Evolutionary conservation across 768 basidiomycete species (phyloP).

Genomic region (Leccinum fibrillosum): DNA sequence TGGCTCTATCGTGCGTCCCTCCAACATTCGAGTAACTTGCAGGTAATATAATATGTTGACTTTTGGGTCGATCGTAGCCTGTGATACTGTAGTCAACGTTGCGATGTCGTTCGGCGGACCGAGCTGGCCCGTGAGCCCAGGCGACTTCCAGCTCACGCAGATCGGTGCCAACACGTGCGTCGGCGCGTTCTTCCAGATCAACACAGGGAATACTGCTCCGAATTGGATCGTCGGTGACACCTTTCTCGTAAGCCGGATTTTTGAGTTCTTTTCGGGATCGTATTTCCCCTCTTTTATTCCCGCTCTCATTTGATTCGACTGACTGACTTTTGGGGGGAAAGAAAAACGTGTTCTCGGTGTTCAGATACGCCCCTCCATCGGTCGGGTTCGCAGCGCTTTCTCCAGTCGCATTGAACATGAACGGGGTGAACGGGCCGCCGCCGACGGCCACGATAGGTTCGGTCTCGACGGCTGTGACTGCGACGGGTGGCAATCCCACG

Average conservation of each 20-base stretch:
- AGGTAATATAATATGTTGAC: background rate
- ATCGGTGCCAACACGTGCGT: constrained; percentile 59
- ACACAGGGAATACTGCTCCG: constrained; percentile 48
- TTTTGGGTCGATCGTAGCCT: constrained; percentile 47
- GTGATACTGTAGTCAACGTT: constrained; percentile 61
- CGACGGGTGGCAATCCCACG: constrained; percentile 15
- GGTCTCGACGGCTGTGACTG: constrained; percentile 46
- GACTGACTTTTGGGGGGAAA: constrained; percentile 25
- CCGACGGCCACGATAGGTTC: constrained; percentile 62
- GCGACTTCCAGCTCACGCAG: constrained; percentile 74
- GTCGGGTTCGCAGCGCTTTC: constrained; percentile 86
- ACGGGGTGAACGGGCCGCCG: constrained; percentile 38
- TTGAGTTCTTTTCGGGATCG: background rate
- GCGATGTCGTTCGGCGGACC: constrained; percentile 70
- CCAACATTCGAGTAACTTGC: background rate
- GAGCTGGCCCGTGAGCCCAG: constrained; percentile 73
- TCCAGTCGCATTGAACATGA: constrained; percentile 42
- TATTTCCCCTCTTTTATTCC: background rate
- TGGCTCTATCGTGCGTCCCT: constrained; percentile 67
- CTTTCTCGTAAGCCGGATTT: constrained; percentile 48
- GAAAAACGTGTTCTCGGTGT: constrained; percentile 96
- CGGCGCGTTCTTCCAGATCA: constrained; percentile 80
- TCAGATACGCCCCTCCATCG: constrained; percentile 71
- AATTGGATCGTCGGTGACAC: constrained; percentile 91
- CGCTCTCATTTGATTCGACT: background rate